A percentile compares a stretch with the other conserved stretches of the same genome.
Evolutionary conservation across 1,284 basidiomycete species (phyloP).

Genomic region (Ustilago sp.): DNA sequence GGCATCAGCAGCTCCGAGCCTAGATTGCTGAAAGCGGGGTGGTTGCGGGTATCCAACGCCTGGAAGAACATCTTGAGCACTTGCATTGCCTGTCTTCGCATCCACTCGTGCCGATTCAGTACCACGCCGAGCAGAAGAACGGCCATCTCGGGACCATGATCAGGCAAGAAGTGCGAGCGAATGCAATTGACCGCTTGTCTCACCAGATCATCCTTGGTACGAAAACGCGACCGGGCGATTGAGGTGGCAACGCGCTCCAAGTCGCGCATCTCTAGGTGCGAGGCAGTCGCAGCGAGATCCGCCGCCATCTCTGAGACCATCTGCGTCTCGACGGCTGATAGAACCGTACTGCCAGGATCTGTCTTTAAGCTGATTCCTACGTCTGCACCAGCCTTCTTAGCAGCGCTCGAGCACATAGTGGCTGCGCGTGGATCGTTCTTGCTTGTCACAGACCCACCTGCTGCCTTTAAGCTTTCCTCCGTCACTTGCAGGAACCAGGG

Average conservation of each 20-base stretch:
- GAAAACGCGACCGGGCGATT: conserved; percentile 86
- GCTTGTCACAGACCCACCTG: conserved; percentile 27
- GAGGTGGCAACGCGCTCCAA: conserved; percentile 88
- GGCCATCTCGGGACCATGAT: conserved; percentile 79
- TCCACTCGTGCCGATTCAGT: conserved; percentile 85
- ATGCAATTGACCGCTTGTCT: conserved; percentile 87
- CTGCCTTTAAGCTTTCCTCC: conserved; percentile 69
- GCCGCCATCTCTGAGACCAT: conserved; percentile 79
- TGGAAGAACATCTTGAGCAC: conserved; percentile 89
- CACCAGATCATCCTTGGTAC: conserved; percentile 92
- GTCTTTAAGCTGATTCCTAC: conserved; percentile 1
- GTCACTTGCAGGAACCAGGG: conserved; percentile 90
- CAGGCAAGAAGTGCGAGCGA: conserved; percentile 80
- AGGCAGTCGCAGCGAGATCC: conserved; percentile 80
- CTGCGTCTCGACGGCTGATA: conserved; percentile 75
- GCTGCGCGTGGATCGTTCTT: conserved; percentile 36
- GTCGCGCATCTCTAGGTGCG: conserved; percentile 78
- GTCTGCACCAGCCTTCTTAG: conserved; percentile 17
- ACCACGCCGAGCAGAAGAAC: conserved; percentile 85
- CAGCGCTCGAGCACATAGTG: conserved; percentile 12
- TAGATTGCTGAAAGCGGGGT: conserved; percentile 75
- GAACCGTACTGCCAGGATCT: conserved; percentile 34
- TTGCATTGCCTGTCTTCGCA: conserved; percentile 84
- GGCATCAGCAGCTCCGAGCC: conserved; percentile 91
- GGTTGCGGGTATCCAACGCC: conserved; percentile 81